phyloP scores from a whole-genome alignment of 2,329 filamentous ascomycete genomes.

The Fusarium ambrosium region DNA sequence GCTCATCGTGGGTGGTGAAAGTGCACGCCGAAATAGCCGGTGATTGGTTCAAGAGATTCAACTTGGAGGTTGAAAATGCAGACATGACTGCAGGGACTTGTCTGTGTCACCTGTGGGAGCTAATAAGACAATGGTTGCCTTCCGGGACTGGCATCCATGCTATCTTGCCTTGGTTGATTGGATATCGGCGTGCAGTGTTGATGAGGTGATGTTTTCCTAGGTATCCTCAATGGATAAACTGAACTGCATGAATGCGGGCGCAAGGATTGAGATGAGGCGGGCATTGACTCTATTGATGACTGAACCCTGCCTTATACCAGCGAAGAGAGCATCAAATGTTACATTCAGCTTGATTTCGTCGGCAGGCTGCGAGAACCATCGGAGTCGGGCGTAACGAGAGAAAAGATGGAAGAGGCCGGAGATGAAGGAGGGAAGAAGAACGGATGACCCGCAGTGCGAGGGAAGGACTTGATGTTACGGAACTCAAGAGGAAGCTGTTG shows the following conservation, averaged over 20 bases:
- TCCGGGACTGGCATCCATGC: background rate
- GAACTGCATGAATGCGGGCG: background rate
- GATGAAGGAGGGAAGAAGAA: background rate
- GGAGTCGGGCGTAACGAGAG: background rate
- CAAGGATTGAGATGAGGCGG: background rate
- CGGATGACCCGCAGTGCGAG: background rate
- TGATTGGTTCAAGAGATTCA: background rate
- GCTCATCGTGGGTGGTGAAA: background rate
- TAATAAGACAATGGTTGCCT: background rate
- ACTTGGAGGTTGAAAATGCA: background rate
- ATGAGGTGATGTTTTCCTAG: background rate
- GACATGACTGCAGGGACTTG: background rate
- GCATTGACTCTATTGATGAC: constrained; percentile 5
- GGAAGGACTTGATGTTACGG: background rate
- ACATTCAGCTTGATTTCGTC: constrained; percentile 36
- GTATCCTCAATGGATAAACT: background rate
- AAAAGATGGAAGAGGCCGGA: background rate
- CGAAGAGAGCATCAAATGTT: background rate
- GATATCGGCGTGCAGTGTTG: background rate
- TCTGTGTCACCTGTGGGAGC: background rate
- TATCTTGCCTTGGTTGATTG: background rate
- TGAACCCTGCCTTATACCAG: constrained; percentile 34
- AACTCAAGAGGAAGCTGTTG: background rate
- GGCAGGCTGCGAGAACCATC: constrained; percentile 28
- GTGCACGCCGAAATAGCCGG: background rate